Percentiles rank a stretch among this genome's conserved stretches.
Conservation (phyloP, 306 rosid species). For the Dicorynia guianensis region DNA sequence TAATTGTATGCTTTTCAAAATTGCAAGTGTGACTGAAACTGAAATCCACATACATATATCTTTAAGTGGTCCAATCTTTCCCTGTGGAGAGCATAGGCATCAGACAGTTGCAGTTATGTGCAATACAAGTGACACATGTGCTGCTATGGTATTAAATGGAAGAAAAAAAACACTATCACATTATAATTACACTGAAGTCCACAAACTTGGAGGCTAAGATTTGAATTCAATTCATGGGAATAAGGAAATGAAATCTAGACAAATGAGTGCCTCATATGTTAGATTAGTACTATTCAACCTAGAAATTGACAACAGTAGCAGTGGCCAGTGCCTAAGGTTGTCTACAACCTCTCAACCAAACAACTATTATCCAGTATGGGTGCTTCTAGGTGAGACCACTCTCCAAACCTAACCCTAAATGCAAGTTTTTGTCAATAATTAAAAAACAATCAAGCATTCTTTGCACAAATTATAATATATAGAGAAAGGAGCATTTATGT, state of each 20-base stretch:
- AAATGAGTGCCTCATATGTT: not conserved
- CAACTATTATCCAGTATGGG: constrained; percentile 4
- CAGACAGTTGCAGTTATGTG: constrained; percentile 1
- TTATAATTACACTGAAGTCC: constrained; percentile 32
- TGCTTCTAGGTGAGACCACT: constrained; percentile 17
- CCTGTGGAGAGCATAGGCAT: constrained; percentile 15
- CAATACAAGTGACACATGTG: constrained; percentile 34
- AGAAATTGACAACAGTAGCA: constrained; percentile 34
- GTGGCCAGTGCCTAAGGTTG: constrained; percentile 19
- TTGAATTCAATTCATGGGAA: constrained; percentile 40
- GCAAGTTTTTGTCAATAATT: not conserved
- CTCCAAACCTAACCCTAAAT: not conserved
- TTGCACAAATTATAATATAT: not conserved
- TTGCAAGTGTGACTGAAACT: too few relatives aligned
- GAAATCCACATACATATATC: too few relatives aligned
- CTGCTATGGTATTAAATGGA: constrained; percentile 25
- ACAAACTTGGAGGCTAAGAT: constrained; percentile 48
- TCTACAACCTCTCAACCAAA: constrained; percentile 11
- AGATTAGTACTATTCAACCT: constrained; percentile 19
- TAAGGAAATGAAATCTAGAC: not conserved
- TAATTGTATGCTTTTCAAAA: too few relatives aligned
- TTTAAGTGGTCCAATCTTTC: constrained; percentile 31
- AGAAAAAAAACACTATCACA: not conserved
- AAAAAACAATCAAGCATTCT: not conserved
- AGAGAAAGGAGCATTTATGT: too few relatives aligned